These are phyloP conservation scores for Cystobasidium onofrii DNA, from an alignment of 768 basidiomycete genomes.

Conservation along the genomic window DNA sequence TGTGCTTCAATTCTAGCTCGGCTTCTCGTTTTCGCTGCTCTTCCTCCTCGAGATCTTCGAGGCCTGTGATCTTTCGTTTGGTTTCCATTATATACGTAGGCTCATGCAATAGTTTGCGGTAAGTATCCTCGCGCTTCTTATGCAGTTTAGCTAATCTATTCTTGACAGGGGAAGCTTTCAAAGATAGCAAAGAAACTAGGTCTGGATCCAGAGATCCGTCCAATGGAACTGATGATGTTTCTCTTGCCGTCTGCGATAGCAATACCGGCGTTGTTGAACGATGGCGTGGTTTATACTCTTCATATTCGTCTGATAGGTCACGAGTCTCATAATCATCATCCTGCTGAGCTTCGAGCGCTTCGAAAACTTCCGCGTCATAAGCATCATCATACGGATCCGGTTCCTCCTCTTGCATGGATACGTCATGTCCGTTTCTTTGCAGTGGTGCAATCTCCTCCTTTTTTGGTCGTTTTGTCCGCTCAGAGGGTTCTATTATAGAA, in stretches of 20 bases:
- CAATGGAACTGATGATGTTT: background rate
- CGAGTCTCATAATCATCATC: slow-evolving; percentile 11
- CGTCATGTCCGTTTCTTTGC: background rate
- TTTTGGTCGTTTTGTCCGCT: background rate
- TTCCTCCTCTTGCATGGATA: background rate
- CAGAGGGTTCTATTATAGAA: background rate
- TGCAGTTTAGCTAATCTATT: slow-evolving; percentile 6
- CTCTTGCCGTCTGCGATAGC: background rate
- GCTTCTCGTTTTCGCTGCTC: background rate
- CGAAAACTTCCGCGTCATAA: background rate
- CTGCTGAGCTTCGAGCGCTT: background rate
- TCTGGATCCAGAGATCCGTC: slow-evolving; percentile 6
- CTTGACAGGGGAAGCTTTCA: slow-evolving; percentile 15
- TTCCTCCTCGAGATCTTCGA: slow-evolving; percentile 21
- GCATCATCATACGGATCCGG: background rate
- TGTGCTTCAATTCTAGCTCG: background rate
- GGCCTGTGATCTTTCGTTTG: background rate
- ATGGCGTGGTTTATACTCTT: background rate
- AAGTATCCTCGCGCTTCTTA: slow-evolving; percentile 11
- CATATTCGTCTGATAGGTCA: slow-evolving; percentile 23
- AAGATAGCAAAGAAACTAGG: slow-evolving; percentile 4
- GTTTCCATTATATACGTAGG: slow-evolving; percentile 4
- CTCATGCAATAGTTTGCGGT: slow-evolving; percentile 1
- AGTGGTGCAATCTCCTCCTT: background rate
- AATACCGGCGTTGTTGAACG: background rate